A percentile compares a stretch with the other conserved stretches of the same genome.
These are phyloP conservation scores for Epichloe hybrida DNA, from an alignment of 2,329 filamentous ascomycete species.

Conservation along the genomic window DNA sequence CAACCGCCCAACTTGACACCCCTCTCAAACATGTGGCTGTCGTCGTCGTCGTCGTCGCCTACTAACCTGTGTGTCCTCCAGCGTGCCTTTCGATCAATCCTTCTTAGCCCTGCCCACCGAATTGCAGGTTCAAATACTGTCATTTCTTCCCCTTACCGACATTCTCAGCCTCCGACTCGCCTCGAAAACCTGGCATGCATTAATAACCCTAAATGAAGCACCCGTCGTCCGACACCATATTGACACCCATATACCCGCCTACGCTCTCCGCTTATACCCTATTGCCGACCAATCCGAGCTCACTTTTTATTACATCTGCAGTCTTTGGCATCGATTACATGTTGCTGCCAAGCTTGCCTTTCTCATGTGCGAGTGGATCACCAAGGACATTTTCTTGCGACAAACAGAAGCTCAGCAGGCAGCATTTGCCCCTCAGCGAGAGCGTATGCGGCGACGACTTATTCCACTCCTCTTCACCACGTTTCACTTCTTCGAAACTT, in stretches of 20 bases:
- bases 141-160: constrained; percentile 45
- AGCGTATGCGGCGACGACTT: constrained; percentile 50
- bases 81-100: constrained; percentile 39
- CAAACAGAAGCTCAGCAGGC: constrained; percentile 39
- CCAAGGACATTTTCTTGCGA: constrained; percentile 50
- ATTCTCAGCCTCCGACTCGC: constrained; percentile 44
- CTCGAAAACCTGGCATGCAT: constrained; percentile 44
- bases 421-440: constrained; percentile 47
- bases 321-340: constrained; percentile 52
- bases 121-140: constrained; percentile 49
- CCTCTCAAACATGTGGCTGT: too few relatives aligned
- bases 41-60: too few relatives aligned
- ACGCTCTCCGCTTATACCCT: constrained; percentile 47
- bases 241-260: constrained; percentile 44
- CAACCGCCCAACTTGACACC: neutral
- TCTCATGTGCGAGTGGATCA: constrained; percentile 50
- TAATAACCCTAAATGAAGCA: constrained; percentile 46
- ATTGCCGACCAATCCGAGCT: constrained; percentile 31
- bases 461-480: constrained; percentile 51
- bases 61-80: constrained; percentile 14
- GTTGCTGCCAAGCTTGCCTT: constrained; percentile 49
- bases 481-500: constrained; percentile 56
- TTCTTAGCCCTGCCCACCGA: constrained; percentile 47
- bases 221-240: constrained; percentile 50
- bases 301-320: constrained; percentile 48